These are phyloP conservation scores for Phoma sp. DNA, from an alignment of 2,329 filamentous ascomycete species.

Conservation along the genomic window DNA sequence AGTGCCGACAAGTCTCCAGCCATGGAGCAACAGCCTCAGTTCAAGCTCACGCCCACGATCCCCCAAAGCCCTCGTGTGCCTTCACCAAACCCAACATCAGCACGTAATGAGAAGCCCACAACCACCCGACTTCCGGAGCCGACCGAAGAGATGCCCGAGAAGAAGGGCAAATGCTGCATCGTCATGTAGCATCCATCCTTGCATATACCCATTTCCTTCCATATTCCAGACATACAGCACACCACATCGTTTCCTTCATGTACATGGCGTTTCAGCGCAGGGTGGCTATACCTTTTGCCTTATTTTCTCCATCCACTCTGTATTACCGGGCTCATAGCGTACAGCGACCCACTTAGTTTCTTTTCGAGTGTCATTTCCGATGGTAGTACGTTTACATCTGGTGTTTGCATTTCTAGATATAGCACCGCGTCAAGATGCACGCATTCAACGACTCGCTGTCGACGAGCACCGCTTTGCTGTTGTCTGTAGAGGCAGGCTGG, in stretches of 20 bases:
- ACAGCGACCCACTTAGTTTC: slow-evolving; percentile 37
- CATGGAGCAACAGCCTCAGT: slow-evolving; percentile 55
- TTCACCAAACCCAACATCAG: slow-evolving; percentile 35
- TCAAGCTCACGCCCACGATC: slow-evolving; percentile 58
- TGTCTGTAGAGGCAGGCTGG: neutral
- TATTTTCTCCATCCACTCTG: slow-evolving; percentile 16
- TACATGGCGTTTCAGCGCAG: slow-evolving; percentile 30
- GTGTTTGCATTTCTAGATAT: slow-evolving; percentile 14
- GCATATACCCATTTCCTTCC: slow-evolving; percentile 38
- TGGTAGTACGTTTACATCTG: neutral
- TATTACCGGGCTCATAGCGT: slow-evolving; percentile 42
- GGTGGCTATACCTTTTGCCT: slow-evolving; percentile 20
- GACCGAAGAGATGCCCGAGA: slow-evolving; percentile 64
- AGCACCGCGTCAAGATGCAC: slow-evolving; percentile 12
- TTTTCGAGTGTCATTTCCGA: slow-evolving; percentile 12
- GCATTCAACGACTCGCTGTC: slow-evolving; percentile 13
- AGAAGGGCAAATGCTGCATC: slow-evolving; percentile 73
- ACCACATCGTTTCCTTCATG: slow-evolving; percentile 36
- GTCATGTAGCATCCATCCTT: slow-evolving; percentile 67
- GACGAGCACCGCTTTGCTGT: slow-evolving; percentile 11
- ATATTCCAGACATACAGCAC: slow-evolving; percentile 28
- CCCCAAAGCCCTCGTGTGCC: slow-evolving; percentile 39
- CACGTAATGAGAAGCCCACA: slow-evolving; percentile 42
- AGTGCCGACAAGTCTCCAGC: slow-evolving; percentile 38
- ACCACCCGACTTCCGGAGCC: slow-evolving; percentile 63